A percentile compares a stretch with the other conserved stretches of the same genome.
phyloP scores from a whole-genome alignment of 2,329 filamentous ascomycete genomes.

The Ceratocystis albifundus region DNA sequence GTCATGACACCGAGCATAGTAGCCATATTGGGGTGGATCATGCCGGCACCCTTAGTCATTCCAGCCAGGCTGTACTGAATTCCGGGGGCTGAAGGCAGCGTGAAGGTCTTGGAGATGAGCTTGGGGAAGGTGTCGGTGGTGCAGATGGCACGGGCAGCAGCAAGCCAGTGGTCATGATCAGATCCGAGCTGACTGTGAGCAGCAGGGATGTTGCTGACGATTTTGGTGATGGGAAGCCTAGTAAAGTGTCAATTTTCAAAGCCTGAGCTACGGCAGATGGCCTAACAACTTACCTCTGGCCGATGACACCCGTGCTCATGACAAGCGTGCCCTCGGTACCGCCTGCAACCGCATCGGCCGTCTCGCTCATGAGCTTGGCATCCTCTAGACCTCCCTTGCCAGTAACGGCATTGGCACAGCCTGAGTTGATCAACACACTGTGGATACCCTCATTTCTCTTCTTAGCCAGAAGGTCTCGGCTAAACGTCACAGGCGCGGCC shows the following conservation, averaged over 20 bases:
- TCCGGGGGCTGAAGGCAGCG: slow-evolving; percentile 57
- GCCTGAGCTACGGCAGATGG: neutral
- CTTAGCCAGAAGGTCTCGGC: slow-evolving; percentile 56
- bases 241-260: neutral
- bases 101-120: slow-evolving; percentile 74
- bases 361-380: slow-evolving; percentile 68
- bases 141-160: slow-evolving; percentile 81
- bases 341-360: slow-evolving; percentile 55
- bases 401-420: slow-evolving; percentile 94
- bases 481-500: slow-evolving; percentile 85
- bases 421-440: slow-evolving; percentile 84
- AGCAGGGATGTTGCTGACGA: slow-evolving; percentile 66
- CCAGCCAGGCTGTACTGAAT: slow-evolving; percentile 76
- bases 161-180: slow-evolving; percentile 76
- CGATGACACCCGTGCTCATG: slow-evolving; percentile 98
- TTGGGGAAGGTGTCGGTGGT: slow-evolving; percentile 99
- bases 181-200: slow-evolving; percentile 60
- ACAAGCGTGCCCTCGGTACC: slow-evolving; percentile 58
- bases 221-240: slow-evolving; percentile 82
- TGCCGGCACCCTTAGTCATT: slow-evolving; percentile 95
- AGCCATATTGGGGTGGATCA: slow-evolving; percentile 99
- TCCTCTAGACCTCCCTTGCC: slow-evolving; percentile 82
- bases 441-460: slow-evolving; percentile 58
- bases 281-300: slow-evolving; percentile 53
- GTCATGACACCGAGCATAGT: slow-evolving; percentile 85